Conservation (phyloP, 345 rosid species). For the Camelina sativa region DNA sequence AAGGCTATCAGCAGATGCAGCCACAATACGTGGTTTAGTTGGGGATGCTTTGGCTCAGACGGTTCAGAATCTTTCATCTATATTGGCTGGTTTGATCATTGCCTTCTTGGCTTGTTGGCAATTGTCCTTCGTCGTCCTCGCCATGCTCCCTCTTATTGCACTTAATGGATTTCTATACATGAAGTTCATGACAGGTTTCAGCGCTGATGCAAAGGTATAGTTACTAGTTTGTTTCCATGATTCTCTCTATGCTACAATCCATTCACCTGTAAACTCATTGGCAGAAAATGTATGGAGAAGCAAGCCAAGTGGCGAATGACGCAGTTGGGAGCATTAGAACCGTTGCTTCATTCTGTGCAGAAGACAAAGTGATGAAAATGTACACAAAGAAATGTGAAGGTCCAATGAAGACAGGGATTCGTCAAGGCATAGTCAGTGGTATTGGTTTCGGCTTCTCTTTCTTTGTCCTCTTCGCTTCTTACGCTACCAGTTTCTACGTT, state of each 20-base stretch:
- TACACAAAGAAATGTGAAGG: constrained; percentile 81
- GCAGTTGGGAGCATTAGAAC: constrained; percentile 96
- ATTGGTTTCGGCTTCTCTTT: constrained; percentile 70
- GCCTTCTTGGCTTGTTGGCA: constrained; percentile 79
- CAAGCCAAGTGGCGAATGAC: constrained; percentile 86
- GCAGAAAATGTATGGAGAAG: constrained; percentile 88
- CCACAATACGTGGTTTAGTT: constrained; percentile 65
- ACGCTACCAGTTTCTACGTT: constrained; percentile 74
- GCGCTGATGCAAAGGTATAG: constrained; percentile 82
- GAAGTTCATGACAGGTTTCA: constrained; percentile 80
- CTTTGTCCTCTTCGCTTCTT: constrained; percentile 62
- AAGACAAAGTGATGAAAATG: constrained; percentile 82
- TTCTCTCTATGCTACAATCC: neutral
- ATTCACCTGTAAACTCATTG: constrained; percentile 16
- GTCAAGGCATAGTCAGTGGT: constrained; percentile 74
- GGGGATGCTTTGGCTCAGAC: constrained; percentile 75
- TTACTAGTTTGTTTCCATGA: neutral
- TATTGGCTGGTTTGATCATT: constrained; percentile 69
- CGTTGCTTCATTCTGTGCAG: constrained; percentile 90
- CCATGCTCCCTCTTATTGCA: constrained; percentile 66
- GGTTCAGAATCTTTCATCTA: constrained; percentile 64
- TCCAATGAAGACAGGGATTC: constrained; percentile 70
- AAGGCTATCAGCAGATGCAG: constrained; percentile 86
- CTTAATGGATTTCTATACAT: constrained; percentile 60
- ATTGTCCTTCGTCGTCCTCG: constrained; percentile 62